Evolutionary conservation across 2,329 filamentous ascomycete genomes (phyloP), one percentile per base, ranked within the genome.

Genomic region (Zalaria sp.): DNA sequence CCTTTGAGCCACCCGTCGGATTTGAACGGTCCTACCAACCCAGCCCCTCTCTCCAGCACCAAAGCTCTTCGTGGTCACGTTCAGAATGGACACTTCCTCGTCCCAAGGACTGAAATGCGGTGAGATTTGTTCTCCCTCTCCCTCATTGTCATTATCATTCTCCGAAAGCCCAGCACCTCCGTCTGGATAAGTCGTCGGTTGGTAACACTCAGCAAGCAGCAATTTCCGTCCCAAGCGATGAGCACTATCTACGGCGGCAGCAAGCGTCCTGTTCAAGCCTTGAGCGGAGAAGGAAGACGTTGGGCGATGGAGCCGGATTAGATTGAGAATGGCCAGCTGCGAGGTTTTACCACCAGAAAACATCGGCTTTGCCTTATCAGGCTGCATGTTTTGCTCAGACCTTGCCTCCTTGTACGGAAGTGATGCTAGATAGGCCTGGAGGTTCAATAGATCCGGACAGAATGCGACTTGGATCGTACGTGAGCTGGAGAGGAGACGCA

Each of bases 231-330:
- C 47, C 0, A 55, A 48, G 18, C 46, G 51, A 42, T 57, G 43
- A 0, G 77, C 78, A 2, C 73, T 68, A 44, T 85, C 81, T 5
- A 83, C 70, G 2, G 83, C 59, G 0, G 66, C 61, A 2, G 81
- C 70, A n/a, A 77, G 66, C 1, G 77, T 79, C 43, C 69, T 69
- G 18, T 73, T 69, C 8, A 88, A 57, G 0, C 82, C 83, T 58
- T 87, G 83, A 0, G 78, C 81, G 39, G 80, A 86, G 73, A 81
- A 87, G 45, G 83, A 79, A 47, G 77, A 77, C 0, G 79, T 82
- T 41, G 74, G 69, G 25, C 73, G 70, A 56, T 88, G 83, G 35
- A 83, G 57, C 18, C 70, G 64, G 10, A 87, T 53, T 35, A 82
- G 68, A 39, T 80, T 78, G 50, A 84, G 81, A 1, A 83, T 60